These are phyloP conservation scores for Alnus glutinosa DNA, from an alignment of 306 rosid species.

Conservation along the genomic window DNA sequence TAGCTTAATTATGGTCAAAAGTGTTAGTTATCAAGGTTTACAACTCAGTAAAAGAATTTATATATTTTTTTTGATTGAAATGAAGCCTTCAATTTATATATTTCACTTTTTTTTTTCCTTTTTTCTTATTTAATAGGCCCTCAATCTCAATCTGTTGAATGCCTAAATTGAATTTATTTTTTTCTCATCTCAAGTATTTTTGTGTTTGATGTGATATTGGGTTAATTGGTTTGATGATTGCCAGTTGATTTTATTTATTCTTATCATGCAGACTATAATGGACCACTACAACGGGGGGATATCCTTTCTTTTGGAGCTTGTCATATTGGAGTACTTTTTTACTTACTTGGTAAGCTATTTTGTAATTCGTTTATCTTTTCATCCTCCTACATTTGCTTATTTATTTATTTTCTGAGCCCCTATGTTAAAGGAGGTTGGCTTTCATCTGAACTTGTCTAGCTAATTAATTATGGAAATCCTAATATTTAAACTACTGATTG, in stretches of 20 bases:
- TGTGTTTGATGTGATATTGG: neutral
- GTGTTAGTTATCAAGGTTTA: neutral
- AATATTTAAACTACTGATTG: neutral
- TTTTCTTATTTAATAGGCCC: too few relatives aligned
- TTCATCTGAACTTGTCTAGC: neutral
- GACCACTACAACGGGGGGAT: slow-evolving; percentile 66
- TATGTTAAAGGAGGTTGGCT: neutral
- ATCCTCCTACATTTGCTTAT: neutral
- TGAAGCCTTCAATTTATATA: too few relatives aligned
- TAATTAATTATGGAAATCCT: neutral
- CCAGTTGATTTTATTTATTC: slow-evolving; percentile 16
- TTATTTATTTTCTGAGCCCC: neutral
- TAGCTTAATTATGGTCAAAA: neutral
- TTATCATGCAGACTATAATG: slow-evolving; percentile 56
- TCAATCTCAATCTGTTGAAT: neutral
- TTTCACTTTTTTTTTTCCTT: too few relatives aligned
- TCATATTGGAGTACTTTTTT: slow-evolving; percentile 96
- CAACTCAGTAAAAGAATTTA: neutral
- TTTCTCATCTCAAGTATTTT: too few relatives aligned
- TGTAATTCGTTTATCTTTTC: neutral
- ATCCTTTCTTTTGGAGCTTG: slow-evolving; percentile 98
- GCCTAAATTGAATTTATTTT: too few relatives aligned
- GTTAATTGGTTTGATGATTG: slow-evolving; percentile 6
- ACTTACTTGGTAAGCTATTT: slow-evolving; percentile 67
- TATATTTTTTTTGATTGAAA: neutral